phyloP scores from a whole-genome alignment of 352 stramenopile species.

The Phytophthora sojae region DNA sequence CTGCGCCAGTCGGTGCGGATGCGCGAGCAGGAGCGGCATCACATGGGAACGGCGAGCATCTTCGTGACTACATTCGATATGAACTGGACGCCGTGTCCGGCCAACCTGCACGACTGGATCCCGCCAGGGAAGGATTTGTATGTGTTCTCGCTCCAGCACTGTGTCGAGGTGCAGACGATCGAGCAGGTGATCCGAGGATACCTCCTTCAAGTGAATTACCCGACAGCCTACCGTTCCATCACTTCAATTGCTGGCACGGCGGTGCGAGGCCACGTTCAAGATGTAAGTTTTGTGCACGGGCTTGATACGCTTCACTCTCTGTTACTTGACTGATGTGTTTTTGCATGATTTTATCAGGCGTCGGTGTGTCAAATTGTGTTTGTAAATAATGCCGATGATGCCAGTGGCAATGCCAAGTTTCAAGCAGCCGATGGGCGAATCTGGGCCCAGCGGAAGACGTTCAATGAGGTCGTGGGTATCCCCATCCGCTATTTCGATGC shows the following conservation, averaged over 20 bases:
- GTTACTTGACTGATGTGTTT: conserved; percentile 16
- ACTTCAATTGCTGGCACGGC: conserved; percentile 79
- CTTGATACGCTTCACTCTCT: neutral
- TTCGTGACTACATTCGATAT: conserved; percentile 89
- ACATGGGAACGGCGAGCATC: conserved; percentile 76
- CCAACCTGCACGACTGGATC: conserved; percentile 81
- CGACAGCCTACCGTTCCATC: conserved; percentile 81
- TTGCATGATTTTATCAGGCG: conserved; percentile 39
- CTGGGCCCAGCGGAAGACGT: conserved; percentile 80
- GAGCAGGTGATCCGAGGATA: conserved; percentile 77
- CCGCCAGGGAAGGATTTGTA: conserved; percentile 80
- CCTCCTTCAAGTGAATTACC: conserved; percentile 81
- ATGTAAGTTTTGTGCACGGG: conserved; percentile 47
- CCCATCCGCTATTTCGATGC: conserved; percentile 86
- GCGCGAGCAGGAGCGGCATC: conserved; percentile 56
- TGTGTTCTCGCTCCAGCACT: conserved; percentile 86
- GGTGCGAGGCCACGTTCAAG: conserved; percentile 61
- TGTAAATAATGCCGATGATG: conserved; percentile 85
- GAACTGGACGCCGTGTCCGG: conserved; percentile 72
- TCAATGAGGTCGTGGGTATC: conserved; percentile 82
- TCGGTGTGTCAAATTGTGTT: conserved; percentile 87
- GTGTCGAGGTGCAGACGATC: conserved; percentile 64
- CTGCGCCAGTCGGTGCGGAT: conserved; percentile 42
- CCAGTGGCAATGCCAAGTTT: conserved; percentile 83
- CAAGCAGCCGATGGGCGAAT: conserved; percentile 69